phyloP scores from a whole-genome alignment of 2,329 filamentous ascomycete species.

The Cordyceps sp. region DNA sequence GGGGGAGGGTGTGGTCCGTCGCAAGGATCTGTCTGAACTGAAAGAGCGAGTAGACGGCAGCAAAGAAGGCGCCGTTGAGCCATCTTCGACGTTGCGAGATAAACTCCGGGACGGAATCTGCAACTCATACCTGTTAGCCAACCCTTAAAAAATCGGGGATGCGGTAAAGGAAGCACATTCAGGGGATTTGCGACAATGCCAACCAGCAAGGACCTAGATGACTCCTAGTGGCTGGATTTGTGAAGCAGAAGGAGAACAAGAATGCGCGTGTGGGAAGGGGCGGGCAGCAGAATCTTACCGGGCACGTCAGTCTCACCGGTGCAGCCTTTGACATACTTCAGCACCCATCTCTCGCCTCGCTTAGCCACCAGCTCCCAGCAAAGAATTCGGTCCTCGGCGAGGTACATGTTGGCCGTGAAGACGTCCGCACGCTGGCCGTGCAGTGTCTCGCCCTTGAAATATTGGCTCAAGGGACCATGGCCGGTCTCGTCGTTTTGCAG shows the following conservation, averaged over 20 bases:
- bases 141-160: no score
- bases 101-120: constrained; percentile 86
- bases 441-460: constrained; percentile 96
- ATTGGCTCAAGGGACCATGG: constrained; percentile 88
- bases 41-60: constrained; percentile 89
- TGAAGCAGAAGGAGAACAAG: neutral
- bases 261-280: neutral
- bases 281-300: constrained; percentile 36
- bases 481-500: constrained; percentile 94
- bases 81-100: constrained; percentile 91
- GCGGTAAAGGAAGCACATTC: no score
- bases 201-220: no score
- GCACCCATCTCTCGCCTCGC: constrained; percentile 82
- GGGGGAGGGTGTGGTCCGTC: constrained; percentile 78
- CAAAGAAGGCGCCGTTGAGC: constrained; percentile 98
- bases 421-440: constrained; percentile 94
- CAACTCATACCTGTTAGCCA: no score
- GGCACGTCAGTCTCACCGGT: constrained; percentile 97
- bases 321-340: constrained; percentile 95
- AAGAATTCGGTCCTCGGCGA: constrained; percentile 77
- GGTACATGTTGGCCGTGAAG: constrained; percentile 93
- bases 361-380: constrained; percentile 96
- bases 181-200: no score
- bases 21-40: constrained; percentile 87
- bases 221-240: neutral